Evolutionary conservation across 2,329 filamentous ascomycete species (phyloP).

Genomic region (Xylaria sp.): DNA sequence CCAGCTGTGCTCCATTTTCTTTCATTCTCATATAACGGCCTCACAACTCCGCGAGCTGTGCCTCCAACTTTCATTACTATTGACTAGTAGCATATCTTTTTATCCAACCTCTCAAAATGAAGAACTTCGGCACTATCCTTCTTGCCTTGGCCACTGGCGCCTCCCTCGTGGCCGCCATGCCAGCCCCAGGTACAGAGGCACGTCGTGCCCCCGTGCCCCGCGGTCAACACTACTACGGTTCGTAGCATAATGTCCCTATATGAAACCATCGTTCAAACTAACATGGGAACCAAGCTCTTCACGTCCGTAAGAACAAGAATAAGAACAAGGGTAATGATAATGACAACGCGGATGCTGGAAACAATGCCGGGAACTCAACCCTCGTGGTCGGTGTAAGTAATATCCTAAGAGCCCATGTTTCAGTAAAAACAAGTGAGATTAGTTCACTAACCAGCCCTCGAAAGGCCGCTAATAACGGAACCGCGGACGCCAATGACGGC

Average conservation of each 20-base stretch:
- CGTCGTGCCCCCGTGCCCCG: constrained; percentile 25
- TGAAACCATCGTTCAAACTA: background rate
- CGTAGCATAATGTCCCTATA: background rate
- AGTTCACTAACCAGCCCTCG: background rate
- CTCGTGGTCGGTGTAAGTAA: constrained; percentile 7
- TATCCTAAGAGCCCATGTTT: background rate
- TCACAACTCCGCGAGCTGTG: constrained; percentile 24
- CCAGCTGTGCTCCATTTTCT: constrained; percentile 39
- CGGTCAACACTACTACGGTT: constrained; percentile 16
- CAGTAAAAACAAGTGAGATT: background rate
- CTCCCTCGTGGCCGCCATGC: constrained; percentile 42
- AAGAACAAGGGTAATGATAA: constrained; percentile 6
- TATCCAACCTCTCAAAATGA: constrained; percentile 45
- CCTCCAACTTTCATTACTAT: constrained; percentile 25
- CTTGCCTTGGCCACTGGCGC: constrained; percentile 46
- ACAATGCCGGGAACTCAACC: constrained; percentile 20
- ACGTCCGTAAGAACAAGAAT: constrained; percentile 24
- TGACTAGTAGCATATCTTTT: constrained; percentile 26
- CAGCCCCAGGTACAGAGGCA: constrained; percentile 20
- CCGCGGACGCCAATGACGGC: constrained; percentile 13
- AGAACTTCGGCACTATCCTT: constrained; percentile 47
- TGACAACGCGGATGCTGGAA: too few species aligned
- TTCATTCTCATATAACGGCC: constrained; percentile 27
- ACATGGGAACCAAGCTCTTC: constrained; percentile 24
- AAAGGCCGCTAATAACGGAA: constrained; percentile 26